Evolutionary conservation across 139 green algal species (phyloP).

Genomic region (Chlamydomonas schloesseri): DNA sequence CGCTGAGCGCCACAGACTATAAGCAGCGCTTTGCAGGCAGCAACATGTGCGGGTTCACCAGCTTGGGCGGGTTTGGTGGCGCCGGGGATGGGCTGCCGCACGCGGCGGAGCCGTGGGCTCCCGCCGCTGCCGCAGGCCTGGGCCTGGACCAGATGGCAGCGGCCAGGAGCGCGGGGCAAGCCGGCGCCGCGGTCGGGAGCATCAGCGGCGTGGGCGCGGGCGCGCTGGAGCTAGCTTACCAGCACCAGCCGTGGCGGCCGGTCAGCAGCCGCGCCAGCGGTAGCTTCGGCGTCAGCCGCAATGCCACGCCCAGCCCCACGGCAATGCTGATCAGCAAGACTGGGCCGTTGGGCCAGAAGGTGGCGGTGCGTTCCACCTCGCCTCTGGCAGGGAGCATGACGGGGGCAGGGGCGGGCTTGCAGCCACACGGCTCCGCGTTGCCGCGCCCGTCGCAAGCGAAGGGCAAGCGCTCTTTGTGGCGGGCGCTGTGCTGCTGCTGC

Average conservation of each 20-base stretch:
- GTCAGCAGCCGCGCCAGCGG: not conserved
- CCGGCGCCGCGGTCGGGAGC: too few relatives aligned
- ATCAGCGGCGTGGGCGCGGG: too few relatives aligned
- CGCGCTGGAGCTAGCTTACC: not conserved
- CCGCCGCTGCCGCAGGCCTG: too few relatives aligned
- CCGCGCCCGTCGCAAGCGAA: not conserved
- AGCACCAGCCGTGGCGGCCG: not conserved
- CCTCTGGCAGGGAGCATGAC: not conserved
- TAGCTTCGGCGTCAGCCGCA: too few relatives aligned
- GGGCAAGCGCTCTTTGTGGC: not conserved
- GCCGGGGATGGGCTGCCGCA: too few relatives aligned
- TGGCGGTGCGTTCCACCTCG: not conserved
- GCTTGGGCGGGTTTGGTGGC: not conserved
- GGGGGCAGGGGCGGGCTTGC: not conserved
- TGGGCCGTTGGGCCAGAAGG: not conserved
- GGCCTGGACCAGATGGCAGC: too few relatives aligned
- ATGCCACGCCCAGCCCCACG: not conserved
- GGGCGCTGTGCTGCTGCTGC: constrained; percentile 12
- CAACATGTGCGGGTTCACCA: not conserved
- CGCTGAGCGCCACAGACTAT: not conserved
- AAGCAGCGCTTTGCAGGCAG: not conserved
- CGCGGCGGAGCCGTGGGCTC: too few relatives aligned
- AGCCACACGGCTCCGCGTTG: not conserved
- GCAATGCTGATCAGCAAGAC: constrained; percentile 13
- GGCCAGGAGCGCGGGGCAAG: too few relatives aligned